Evolutionary conservation across 2,329 filamentous ascomycete genomes (phyloP), one percentile per base, ranked within the genome.

Genomic region (Elsinoe batatas): DNA sequence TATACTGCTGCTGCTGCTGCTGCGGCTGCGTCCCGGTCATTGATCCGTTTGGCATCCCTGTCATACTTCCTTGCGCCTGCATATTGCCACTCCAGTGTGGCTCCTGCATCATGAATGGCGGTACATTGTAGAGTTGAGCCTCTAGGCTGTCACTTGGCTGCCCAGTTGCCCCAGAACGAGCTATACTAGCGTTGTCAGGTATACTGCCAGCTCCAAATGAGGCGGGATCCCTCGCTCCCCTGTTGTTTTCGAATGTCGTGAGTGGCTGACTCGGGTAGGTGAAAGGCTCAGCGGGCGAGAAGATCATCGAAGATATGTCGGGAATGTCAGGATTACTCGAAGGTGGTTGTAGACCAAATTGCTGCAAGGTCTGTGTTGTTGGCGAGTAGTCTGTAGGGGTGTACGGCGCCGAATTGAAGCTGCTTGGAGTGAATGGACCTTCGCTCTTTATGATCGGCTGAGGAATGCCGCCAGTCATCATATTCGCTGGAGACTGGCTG

Each of bases 251-350:
- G 58, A 76, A 76, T 0, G 72, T 75, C 32, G 85, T 83, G 73
- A 85, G 81, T 0, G 85, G 83, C 61, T 88, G 85, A 63, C 85
- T 88, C 0, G 86, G 87, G 63, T 91, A 93, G 0, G 84, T 85
- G 60, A 91, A 85, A 0, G 87, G 86, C 63, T 91, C 87, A 33
- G 81, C 79, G 0, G 85, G 85, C 1, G 86, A 84, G 64, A 91
- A 91, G 84, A 91, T 90, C 72, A 91, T 81, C 3, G 83, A 81
- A 57, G 84, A 84, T 5, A 91, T 77, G 65, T 88, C 86, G 60
- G 85, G 80, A 13, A 90, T 73, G 7, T 70, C 72, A 2, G 73
- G 70, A 56, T 72, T 74, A 22, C 40, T 56, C 40, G 53, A 43
- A 15, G 55, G 33, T 17, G 56, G 20, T 8, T 38, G 33, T 3